Evolutionary conservation across 352 stramenopile genomes (phyloP), one percentile per base, ranked within the genome.

Genomic region (Pseudoperonospora humuli): DNA sequence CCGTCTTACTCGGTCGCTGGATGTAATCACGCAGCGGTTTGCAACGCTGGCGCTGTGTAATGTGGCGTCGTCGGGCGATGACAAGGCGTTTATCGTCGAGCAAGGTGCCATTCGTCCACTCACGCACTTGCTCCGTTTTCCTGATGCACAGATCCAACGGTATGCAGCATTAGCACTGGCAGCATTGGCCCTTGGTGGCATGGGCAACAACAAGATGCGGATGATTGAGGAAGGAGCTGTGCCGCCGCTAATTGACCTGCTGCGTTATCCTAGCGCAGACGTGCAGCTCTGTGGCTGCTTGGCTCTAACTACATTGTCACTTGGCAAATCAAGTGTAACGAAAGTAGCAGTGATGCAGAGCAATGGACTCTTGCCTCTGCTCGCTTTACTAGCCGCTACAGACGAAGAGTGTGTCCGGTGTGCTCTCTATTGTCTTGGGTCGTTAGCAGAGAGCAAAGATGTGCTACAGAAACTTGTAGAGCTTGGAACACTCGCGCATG

Each of bases 41-140:
- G 85, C 92, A 15, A 96, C 92, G 1, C 73, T 98, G 5, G 85
- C 91, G 27, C 75, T 98, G 19, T 97, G 91, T 62, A 98, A 98
- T 56, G 57, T 98, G 3, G 69, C 72, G 43, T 57, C 71, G 23
- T 71, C 64, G 8, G 70, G 71, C 10, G 81, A 78, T 15, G 80
- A 93, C 74, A 97, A 96, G 67, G 75, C 57, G 20, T 68, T 66
- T 33, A 86, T 98, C 44, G 79, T 98, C 5, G 87, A 97, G 45
- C 68, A 96, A 53, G 93, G 90, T 3, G 83, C 75, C 10, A 70
- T 98, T 31, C 77, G 90, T n/a, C 84, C 95, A 11, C 74, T 98
- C 7, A 90, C 95, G 10, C 96, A 98, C 51, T 58, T 98, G 32
- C 75, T 94, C 7, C 72, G 93, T 14, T 98, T 97, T 52, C 94